These are phyloP conservation scores for Juncus inflexus DNA, from an alignment of 176 grass and related monocot species.

Conservation along the genomic window DNA sequence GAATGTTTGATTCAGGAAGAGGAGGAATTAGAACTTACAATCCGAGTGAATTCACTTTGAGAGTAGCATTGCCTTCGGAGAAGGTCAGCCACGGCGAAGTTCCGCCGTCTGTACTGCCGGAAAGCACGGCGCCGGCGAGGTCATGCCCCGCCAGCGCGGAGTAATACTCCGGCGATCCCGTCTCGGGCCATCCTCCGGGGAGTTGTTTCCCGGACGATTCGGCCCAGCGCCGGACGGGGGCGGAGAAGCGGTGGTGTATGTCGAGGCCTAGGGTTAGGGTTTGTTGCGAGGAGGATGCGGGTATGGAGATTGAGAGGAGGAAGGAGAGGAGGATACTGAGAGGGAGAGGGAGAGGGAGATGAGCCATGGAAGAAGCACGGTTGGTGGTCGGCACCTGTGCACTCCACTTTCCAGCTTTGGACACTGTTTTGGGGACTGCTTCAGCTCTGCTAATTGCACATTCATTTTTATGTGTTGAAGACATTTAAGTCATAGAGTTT, in stretches of 20 bases:
- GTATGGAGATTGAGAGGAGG: not conserved
- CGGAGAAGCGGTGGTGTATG: slow-evolving; percentile 67
- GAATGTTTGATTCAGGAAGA: not conserved
- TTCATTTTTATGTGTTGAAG: no score
- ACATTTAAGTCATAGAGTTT: no score
- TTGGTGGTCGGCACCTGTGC: no score
- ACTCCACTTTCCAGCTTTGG: no score
- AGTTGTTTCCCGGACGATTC: slow-evolving; percentile 28
- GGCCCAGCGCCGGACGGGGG: slow-evolving; percentile 41
- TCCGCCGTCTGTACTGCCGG: not conserved
- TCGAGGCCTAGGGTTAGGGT: slow-evolving; percentile 24
- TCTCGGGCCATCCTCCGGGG: slow-evolving; percentile 34
- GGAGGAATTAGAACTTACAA: slow-evolving; percentile 41
- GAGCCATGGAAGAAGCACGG: not conserved
- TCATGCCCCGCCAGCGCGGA: slow-evolving; percentile 56
- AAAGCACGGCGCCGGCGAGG: slow-evolving; percentile 30
- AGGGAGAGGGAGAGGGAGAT: not conserved
- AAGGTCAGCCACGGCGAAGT: slow-evolving; percentile 42
- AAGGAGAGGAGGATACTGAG: not conserved
- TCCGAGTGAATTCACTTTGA: slow-evolving; percentile 61
- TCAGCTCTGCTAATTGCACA: no score
- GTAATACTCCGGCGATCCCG: slow-evolving; percentile 39
- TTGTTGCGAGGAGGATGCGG: not conserved
- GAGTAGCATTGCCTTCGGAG: slow-evolving; percentile 61
- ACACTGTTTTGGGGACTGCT: no score